These are phyloP conservation scores for Stemphylium beticola DNA, from an alignment of 2,329 filamentous ascomycete genomes.

Conservation along the genomic window DNA sequence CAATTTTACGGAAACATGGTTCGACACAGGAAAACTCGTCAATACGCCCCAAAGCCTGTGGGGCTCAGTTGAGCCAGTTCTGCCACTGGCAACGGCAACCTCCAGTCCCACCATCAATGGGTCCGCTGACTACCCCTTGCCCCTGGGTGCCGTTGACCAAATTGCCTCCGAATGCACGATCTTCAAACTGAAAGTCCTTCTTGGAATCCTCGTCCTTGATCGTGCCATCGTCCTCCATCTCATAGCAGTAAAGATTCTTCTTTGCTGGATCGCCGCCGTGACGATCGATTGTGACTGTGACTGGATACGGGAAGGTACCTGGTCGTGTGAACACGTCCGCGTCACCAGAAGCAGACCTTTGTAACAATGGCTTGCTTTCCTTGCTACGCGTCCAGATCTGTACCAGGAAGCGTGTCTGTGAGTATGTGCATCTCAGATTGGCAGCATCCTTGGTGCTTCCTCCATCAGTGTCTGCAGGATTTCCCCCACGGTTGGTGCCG, in stretches of 20 bases:
- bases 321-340: slow-evolving; percentile 57
- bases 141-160: slow-evolving; percentile 59
- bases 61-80: slow-evolving; percentile 54
- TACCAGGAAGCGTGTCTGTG: slow-evolving; percentile 66
- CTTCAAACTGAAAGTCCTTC: slow-evolving; percentile 59
- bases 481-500: slow-evolving; percentile 49
- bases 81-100: slow-evolving; percentile 67
- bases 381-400: slow-evolving; percentile 66
- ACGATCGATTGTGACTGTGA: slow-evolving; percentile 65
- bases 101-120: slow-evolving; percentile 64
- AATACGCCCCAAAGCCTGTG: background rate
- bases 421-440: slow-evolving; percentile 62
- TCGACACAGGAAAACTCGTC: slow-evolving; percentile 12
- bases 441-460: slow-evolving; percentile 57
- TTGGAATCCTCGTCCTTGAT: slow-evolving; percentile 48
- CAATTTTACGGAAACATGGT: slow-evolving; percentile 11
- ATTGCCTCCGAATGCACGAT: slow-evolving; percentile 57
- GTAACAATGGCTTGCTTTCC: slow-evolving; percentile 45
- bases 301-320: slow-evolving; percentile 66
- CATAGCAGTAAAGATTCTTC: slow-evolving; percentile 68
- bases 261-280: slow-evolving; percentile 61
- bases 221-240: slow-evolving; percentile 56
- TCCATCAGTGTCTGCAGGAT: slow-evolving; percentile 57
- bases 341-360: slow-evolving; percentile 37
- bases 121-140: slow-evolving; percentile 50